Evolutionary conservation across 495 filamentous ascomycete species (phyloP).

Genomic region (Neurospora tetraspora): DNA sequence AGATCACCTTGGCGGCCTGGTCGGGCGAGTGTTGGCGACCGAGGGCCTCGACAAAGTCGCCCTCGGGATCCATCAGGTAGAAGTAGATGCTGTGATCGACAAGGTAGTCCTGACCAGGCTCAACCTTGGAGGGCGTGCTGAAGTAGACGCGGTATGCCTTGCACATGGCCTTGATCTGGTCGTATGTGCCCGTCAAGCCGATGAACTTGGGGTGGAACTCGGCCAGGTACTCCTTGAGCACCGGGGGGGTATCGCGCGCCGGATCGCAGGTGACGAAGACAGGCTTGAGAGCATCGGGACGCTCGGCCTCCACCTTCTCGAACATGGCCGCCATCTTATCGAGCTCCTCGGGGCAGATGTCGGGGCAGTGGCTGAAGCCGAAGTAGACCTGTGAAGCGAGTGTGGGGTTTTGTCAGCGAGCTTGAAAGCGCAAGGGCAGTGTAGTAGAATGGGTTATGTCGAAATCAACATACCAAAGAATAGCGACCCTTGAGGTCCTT

Average conservation of each 20-base stretch:
- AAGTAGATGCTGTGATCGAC: conserved; percentile 99
- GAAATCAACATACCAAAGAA: conserved; percentile 44
- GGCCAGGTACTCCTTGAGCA: conserved; percentile 70
- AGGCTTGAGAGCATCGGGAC: conserved; percentile 39
- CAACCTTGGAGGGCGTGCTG: conserved; percentile 75
- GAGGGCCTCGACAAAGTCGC: conserved; percentile 95
- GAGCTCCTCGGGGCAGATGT: conserved; percentile 97
- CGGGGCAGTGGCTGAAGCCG: conserved; percentile 95
- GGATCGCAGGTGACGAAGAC: conserved; percentile 96
- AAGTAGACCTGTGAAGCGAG: conserved; percentile 62
- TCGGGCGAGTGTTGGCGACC: conserved; percentile 89
- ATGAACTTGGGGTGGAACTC: conserved; percentile 89
- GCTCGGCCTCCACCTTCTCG: conserved; percentile 56
- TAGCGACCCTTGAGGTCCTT: conserved; percentile 80
- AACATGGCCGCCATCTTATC: conserved; percentile 97
- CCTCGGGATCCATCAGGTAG: conserved; percentile 97
- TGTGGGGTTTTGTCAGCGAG: neutral
- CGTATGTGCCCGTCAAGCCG: conserved; percentile 85
- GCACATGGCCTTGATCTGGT: conserved; percentile 84
- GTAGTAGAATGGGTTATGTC: neutral
- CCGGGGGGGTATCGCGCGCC: conserved; percentile 74
- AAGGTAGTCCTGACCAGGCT: conserved; percentile 90
- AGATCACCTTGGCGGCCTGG: conserved; percentile 71
- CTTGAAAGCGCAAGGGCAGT: neutral
- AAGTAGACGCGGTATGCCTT: conserved; percentile 97